Conservation (phyloP, 2,329 filamentous ascomycete species). For the Thermoascus crustaceus region DNA sequence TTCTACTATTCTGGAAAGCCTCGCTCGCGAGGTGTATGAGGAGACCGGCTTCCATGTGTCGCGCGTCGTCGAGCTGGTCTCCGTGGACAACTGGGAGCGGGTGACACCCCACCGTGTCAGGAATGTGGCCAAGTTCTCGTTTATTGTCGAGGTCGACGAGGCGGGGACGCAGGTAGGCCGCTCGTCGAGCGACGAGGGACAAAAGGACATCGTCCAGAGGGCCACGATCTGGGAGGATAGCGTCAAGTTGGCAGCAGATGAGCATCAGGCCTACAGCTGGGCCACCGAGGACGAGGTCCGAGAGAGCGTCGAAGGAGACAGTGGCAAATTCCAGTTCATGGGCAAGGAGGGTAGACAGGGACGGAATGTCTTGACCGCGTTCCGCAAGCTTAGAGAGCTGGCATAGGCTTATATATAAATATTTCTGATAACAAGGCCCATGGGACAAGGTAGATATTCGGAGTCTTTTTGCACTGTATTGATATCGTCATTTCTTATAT, state of each 20-base stretch:
- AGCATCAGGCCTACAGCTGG: constrained; percentile 32
- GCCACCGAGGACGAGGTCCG: constrained; percentile 28
- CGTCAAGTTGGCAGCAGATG: constrained; percentile 24
- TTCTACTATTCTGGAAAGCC: constrained; percentile 40
- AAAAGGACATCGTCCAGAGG: no score
- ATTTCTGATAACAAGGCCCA: no score
- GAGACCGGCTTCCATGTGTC: constrained; percentile 43
- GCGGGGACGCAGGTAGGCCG: no score
- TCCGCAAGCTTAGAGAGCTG: constrained; percentile 1
- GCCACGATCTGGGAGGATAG: constrained; percentile 11
- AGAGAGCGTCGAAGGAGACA: constrained; percentile 6
- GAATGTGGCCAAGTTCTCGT: constrained; percentile 27
- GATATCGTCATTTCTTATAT: no score
- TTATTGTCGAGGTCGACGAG: constrained; percentile 34
- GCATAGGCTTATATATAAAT: neutral
- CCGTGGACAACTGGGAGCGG: constrained; percentile 24
- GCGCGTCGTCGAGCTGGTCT: constrained; percentile 35
- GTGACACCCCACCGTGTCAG: constrained; percentile 16
- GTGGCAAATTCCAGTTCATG: constrained; percentile 14
- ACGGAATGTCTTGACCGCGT: constrained; percentile 9
- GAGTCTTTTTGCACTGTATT: no score
- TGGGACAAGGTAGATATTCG: neutral
- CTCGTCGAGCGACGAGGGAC: no score
- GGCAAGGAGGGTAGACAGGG: constrained; percentile 18
- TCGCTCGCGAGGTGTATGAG: constrained; percentile 44